Evolutionary conservation across 2,329 filamentous ascomycete genomes (phyloP), one percentile per base, ranked within the genome.

Genomic region (Hyphodiscus sp.): DNA sequence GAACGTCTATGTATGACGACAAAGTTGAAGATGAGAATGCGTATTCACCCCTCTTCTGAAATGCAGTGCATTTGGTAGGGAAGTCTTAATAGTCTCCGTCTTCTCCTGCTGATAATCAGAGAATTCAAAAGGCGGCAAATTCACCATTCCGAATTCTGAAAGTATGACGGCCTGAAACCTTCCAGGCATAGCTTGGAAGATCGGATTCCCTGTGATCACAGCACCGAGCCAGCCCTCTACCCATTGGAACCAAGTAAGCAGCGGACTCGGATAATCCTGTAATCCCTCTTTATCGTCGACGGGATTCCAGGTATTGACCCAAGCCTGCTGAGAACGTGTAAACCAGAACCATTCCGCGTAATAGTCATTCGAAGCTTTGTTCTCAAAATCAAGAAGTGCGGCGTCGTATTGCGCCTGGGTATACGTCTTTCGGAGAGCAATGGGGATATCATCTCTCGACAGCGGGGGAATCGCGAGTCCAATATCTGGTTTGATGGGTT

Each of bases 331-430:
- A 19, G 71, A 70, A 51, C 74, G 75, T 0, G 75, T 70, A 55
- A 77, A 77, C 75, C 74, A 78, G 58, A 77, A 77, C 73, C 73
- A 77, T 57, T 78, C 74, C 20, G 67, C 63, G 51, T 77, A 77
- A 56, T 74, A 76, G 47, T 71, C 67, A 29, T 72, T 68, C 0
- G 61, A 60, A 15, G 72, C 72, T 2, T 68, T 64, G 1, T 63
- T 56, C 53, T 73, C 67, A 53, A 76, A 77, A 0, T 68, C 64
- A 5, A 43, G 56, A 4, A 69, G 64, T 1, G 73, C 71, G 1
- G 58, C 56, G 10, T 62, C 62, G n/a, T 70, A 65, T 50, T 71
- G 60, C 19, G 66, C 62, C 3, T 63, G 59, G 1, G 67, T 70
- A 51, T 68, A 65, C 1, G 64, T 60, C 19, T 64, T 62, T 13